Base-by-base conservation (phyloP, 352 stramenopile species). In the Pythium vanterpoolii region DNA sequence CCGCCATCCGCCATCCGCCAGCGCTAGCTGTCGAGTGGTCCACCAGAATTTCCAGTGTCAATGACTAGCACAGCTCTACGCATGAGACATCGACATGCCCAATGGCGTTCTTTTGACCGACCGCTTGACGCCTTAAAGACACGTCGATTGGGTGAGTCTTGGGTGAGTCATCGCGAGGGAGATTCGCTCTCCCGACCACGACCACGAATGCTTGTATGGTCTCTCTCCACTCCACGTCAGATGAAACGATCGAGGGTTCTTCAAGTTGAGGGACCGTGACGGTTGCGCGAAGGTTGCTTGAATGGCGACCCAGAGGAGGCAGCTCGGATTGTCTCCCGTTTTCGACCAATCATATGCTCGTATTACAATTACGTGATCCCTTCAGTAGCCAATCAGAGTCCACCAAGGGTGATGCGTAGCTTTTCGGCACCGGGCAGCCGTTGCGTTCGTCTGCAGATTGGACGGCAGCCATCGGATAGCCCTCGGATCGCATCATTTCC, bases 371-470 rank as follows among this genome's bases (percentile, higher is more conserved):
- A 14, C n/a, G 28, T 56, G 34, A 64, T 27, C 19, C 2, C 24
- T 21, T 4, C 21, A 2, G 9, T 27, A 23, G 40, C 57, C 57
- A 64, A 64, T 64, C 46, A 51, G 28, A 36, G 6, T 7, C 18
- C 40, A 31, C 27, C 24, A 24, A 18, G 43, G 34, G 45, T 16
- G 56, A 56, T 55, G 44, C 56, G 56, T 62, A 56, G 56, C 31
- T 49, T 46, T 50, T 60, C 21, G 31, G 24, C 5, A 14, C 21
- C 5, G 19, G 5, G 21, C 40, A 23, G 43, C 40, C 42, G 59
- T 60, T 54, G 56, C 59, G 60, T 66, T 66, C 59, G 59, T 66
- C 56, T 66, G 59, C 59, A 66, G 40, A 60, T 51, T 50, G 21
- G 45, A 62, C 24, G 55, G 55, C 40, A 46, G 31, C 43, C 52